Percentiles rank a stretch among this genome's conserved stretches.
These are phyloP conservation scores for Botrytis hyacinthi DNA, from an alignment of 2,329 filamentous ascomycete species.

Conservation along the genomic window DNA sequence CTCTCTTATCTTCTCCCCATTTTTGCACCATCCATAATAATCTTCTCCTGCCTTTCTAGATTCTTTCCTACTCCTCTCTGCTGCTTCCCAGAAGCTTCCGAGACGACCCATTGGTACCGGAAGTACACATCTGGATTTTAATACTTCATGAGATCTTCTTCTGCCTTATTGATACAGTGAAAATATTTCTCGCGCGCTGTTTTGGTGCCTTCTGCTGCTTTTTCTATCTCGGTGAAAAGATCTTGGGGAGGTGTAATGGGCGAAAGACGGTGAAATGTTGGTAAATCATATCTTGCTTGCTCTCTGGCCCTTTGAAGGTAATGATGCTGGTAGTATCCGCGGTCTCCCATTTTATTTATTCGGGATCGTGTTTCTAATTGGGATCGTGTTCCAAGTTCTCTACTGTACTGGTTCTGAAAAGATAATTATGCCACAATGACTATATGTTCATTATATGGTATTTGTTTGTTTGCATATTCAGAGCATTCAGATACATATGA, in stretches of 20 bases:
- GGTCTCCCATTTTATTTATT: background rate
- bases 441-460: background rate
- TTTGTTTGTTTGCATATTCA: background rate
- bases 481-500: background rate
- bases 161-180: background rate
- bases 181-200: background rate
- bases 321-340: background rate
- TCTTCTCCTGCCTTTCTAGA: background rate
- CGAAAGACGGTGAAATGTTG: background rate
- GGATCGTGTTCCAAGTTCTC: background rate
- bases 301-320: background rate
- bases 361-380: background rate
- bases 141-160: background rate
- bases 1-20: background rate
- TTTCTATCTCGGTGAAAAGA: background rate
- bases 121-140: background rate
- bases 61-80: background rate
- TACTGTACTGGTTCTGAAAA: too few relatives aligned
- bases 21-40: background rate
- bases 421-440: background rate
- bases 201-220: background rate
- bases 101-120: background rate
- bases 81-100: background rate
- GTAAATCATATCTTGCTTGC: background rate
- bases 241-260: background rate